Percentiles rank a stretch among this genome's conserved stretches.
phyloP scores from a whole-genome alignment of 2,329 filamentous ascomycete species.

The Metarhizium sp. region DNA sequence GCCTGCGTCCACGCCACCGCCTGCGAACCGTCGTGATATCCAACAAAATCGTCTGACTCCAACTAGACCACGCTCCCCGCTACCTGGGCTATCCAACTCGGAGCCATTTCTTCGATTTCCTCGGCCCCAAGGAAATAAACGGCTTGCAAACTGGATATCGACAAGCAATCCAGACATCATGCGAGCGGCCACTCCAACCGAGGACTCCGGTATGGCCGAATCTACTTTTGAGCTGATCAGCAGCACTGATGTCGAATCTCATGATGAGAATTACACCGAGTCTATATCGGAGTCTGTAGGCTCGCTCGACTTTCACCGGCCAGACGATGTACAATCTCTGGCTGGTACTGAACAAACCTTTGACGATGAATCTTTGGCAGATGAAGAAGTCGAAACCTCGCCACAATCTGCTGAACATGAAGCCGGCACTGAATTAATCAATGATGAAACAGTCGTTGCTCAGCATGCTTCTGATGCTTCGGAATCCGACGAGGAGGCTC shows the following conservation, averaged over 20 bases:
- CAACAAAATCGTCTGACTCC: conserved; percentile 15
- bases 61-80: conserved; percentile 9
- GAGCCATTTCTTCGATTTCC: conserved; percentile 47
- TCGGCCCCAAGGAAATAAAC: conserved; percentile 42
- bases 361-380: conserved; percentile 30
- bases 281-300: conserved; percentile 39
- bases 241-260: conserved; percentile 42
- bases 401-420: conserved; percentile 8
- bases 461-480: conserved; percentile 7
- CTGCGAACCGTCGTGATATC: conserved; percentile 18
- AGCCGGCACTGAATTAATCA: conserved; percentile 3
- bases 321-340: conserved; percentile 44
- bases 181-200: conserved; percentile 33
- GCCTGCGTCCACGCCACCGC: conserved; percentile 18
- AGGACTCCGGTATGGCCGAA: conserved; percentile 43
- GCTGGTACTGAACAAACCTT: conserved; percentile 38
- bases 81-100: conserved; percentile 25
- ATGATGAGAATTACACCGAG: conserved; percentile 38
- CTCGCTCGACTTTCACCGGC: conserved; percentile 37
- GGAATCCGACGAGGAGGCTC: conserved; percentile 28
- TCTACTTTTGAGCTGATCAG: conserved; percentile 49
- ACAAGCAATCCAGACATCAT: conserved; percentile 49
- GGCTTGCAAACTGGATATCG: conserved; percentile 51
- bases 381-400: conserved; percentile 19
- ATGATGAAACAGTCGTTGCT: not conserved